Evolutionary conservation across 2,329 filamentous ascomycete species (phyloP).

Genomic region (Thyridium curvatum): DNA sequence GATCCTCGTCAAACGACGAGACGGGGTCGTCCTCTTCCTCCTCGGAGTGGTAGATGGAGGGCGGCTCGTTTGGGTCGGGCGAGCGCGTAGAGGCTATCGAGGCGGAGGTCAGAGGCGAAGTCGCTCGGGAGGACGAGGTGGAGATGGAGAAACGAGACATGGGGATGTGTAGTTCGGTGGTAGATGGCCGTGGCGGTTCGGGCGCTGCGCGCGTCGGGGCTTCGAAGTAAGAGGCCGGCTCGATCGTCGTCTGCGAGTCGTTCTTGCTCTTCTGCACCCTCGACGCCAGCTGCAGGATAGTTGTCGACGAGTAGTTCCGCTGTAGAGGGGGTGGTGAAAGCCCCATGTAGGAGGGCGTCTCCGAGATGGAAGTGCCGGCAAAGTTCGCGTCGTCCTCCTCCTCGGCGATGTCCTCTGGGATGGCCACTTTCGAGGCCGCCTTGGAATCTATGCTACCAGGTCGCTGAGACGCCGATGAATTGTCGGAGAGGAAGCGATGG

Average conservation of each 20-base stretch:
- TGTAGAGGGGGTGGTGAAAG: constrained; percentile 48
- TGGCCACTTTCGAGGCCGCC: constrained; percentile 11
- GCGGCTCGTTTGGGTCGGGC: constrained; percentile 30
- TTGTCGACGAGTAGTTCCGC: constrained; percentile 24
- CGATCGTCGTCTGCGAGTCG: constrained; percentile 2
- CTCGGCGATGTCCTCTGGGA: constrained; percentile 41
- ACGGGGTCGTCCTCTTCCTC: constrained; percentile 29
- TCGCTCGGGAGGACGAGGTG: constrained; percentile 2
- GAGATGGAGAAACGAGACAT: constrained; percentile 22
- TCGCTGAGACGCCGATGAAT: constrained; percentile 26
- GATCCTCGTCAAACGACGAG: constrained; percentile 19
- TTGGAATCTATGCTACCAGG: no score
- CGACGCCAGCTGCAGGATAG: constrained; percentile 6
- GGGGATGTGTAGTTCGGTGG: constrained; percentile 12
- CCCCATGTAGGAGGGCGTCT: constrained; percentile 35
- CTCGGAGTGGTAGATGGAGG: constrained; percentile 39
- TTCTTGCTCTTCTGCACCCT: neutral
- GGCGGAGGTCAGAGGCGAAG: constrained; percentile 31
- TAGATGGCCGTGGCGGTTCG: constrained; percentile 4
- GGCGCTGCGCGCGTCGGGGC: neutral
- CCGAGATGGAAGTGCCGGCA: constrained; percentile 43
- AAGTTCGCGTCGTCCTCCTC: constrained; percentile 59
- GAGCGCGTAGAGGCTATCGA: constrained; percentile 14
- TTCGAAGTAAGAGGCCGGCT: neutral
- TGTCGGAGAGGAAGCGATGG: constrained; percentile 43